Base-by-base conservation (phyloP, 208 protist genomes). In the Trypanosoma brucei region DNA sequence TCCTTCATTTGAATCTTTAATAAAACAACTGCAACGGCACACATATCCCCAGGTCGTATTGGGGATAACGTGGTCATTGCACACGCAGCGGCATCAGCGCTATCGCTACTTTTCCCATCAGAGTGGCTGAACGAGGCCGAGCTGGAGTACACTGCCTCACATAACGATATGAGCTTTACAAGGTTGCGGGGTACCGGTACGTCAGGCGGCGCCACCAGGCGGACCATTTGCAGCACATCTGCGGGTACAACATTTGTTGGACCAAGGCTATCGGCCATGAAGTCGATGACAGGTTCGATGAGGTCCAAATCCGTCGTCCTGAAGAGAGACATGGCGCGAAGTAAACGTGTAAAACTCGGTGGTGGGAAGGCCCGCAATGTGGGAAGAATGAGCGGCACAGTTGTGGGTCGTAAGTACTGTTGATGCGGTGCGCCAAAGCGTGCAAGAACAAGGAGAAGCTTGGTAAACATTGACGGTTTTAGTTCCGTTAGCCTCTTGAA, bases 401-500 rank as follows among this genome's bases (percentile, higher is more conserved):
- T 63, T 7, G 85, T 68, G 3, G 86, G 86, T 13, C 86, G 77
- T 30, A 93, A 60, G 61, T 93, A 93, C 74, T 88, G 79, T 62
- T 93, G 86, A 49, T 88, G 83, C 2, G 86, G 86, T 0, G 86
- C 86, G 9, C 76, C 83, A 58, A 72, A 71, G 1, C 63, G 62
- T 2, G 78, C 73, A 35, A 93, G 75, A 9, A 93, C 71, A 8
- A 76, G 46, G 45, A 93, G 79, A 45, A 78, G 78, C 42, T 79
- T 76, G 11, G 86, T 88, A 63, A 93, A 80, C 78, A 79, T 83
- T 3, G 81, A 79, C 4, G 81, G 81, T 65, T 71, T 74, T 39
- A 91, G 59, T 2, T 75, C 81, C 14, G 80, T 83, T 48, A 91
- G 7, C 42, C 65, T 70, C 22, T 72, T 62, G 50, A 83, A 69